A percentile compares a stretch with the other conserved stretches of the same genome.
Evolutionary conservation across 768 basidiomycete genomes (phyloP).

Genomic region (Paxillus ammoniavirescens): DNA sequence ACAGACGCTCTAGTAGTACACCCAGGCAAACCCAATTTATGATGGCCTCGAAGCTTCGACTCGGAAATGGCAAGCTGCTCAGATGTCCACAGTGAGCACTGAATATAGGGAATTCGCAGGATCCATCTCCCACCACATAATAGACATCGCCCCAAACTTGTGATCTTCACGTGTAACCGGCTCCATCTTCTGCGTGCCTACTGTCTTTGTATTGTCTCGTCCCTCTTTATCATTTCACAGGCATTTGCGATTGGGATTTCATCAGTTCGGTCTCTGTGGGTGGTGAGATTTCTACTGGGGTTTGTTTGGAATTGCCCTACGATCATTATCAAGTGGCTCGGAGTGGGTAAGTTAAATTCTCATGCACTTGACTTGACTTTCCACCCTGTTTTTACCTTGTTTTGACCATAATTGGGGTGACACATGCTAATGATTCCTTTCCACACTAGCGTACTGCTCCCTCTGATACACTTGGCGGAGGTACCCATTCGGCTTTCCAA

Average conservation of each 20-base stretch:
- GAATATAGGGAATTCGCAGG: slow-evolving; percentile 83
- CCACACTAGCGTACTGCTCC: no score
- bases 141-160: background rate
- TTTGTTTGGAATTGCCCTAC: slow-evolving; percentile 73
- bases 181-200: slow-evolving; percentile 64
- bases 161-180: slow-evolving; percentile 56
- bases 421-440: background rate
- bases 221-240: slow-evolving; percentile 73
- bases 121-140: background rate
- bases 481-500: no score
- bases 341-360: slow-evolving; percentile 57
- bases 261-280: slow-evolving; percentile 65
- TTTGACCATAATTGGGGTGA: no score
- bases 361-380: background rate
- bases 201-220: slow-evolving; percentile 64
- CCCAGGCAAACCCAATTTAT: slow-evolving; percentile 59
- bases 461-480: no score
- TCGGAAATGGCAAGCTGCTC: slow-evolving; percentile 79
- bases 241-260: slow-evolving; percentile 52
- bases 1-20: slow-evolving; percentile 63
- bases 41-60: slow-evolving; percentile 62
- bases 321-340: slow-evolving; percentile 88
- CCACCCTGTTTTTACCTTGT: no score
- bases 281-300: slow-evolving; percentile 31
- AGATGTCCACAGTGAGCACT: slow-evolving; percentile 83